phyloP scores from a whole-genome alignment of 306 rosid species.

The Pyrus betulifolia region DNA sequence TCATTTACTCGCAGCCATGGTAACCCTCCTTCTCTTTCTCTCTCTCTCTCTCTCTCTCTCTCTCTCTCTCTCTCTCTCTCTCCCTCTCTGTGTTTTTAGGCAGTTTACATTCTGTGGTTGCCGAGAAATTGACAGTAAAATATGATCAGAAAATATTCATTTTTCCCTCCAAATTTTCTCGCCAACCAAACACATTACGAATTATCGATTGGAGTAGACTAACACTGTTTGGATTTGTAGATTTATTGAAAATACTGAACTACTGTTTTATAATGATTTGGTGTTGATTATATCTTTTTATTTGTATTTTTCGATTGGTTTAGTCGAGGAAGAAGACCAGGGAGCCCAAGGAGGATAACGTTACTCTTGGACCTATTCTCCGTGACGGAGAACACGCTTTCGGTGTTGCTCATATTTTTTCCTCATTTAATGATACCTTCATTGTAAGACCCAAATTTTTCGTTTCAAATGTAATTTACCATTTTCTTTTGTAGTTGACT shows the following conservation, averaged over 20 bases:
- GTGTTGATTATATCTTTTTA: neutral
- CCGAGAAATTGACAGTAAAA: neutral
- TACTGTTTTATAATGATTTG: neutral
- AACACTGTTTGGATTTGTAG: too few species aligned
- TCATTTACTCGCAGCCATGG: slow-evolving; percentile 15
- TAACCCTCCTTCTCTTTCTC: neutral
- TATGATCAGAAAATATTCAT: neutral
- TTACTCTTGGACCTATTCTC: slow-evolving; percentile 42
- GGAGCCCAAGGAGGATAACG: slow-evolving; percentile 49
- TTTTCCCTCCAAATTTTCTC: neutral
- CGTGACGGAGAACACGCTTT: slow-evolving; percentile 45
- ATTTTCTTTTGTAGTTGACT: neutral
- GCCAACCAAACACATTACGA: neutral
- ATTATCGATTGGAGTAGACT: too few species aligned
- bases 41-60: neutral
- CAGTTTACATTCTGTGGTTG: too few species aligned
- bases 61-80: neutral
- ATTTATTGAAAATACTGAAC: too few species aligned
- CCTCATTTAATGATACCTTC: slow-evolving; percentile 48
- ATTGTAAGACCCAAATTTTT: slow-evolving; percentile 14
- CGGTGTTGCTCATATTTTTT: slow-evolving; percentile 44
- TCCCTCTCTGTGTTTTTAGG: neutral
- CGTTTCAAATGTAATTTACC: neutral
- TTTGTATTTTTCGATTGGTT: neutral
- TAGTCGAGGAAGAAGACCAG: slow-evolving; percentile 40